These are phyloP conservation scores for Saccharomycopsis selenospora DNA, from an alignment of 805 yeast species.

Conservation along the genomic window DNA sequence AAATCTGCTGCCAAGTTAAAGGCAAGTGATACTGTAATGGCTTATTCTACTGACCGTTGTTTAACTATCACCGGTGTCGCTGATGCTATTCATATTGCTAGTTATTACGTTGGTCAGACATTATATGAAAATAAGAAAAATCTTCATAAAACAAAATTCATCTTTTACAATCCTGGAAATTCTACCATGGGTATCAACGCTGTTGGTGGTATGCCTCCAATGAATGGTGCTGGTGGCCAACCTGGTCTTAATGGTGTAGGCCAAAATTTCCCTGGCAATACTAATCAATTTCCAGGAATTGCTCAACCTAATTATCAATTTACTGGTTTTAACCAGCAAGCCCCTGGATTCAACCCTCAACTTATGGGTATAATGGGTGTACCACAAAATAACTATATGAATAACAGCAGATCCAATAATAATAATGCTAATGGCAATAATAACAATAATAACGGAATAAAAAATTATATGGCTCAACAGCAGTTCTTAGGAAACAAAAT, in stretches of 20 bases:
- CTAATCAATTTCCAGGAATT: constrained; percentile 19
- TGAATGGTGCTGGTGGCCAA: constrained; percentile 3
- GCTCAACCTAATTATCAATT: constrained; percentile 15
- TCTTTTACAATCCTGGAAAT: constrained; percentile 48
- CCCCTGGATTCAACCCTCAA: constrained; percentile 11
- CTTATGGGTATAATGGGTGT: constrained; percentile 19
- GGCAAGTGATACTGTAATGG: constrained; percentile 66
- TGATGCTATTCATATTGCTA: constrained; percentile 81
- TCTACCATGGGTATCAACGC: constrained; percentile 20
- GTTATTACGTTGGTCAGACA: constrained; percentile 65
- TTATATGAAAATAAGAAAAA: constrained; percentile 51
- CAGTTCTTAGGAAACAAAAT: constrained; percentile 13
- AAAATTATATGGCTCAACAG: constrained; percentile 9
- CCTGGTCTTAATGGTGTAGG: not conserved
- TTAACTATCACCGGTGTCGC: constrained; percentile 70
- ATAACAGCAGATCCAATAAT: not conserved
- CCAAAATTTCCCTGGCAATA: constrained; percentile 14
- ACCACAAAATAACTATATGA: constrained; percentile 5
- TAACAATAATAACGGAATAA: constrained; percentile 4
- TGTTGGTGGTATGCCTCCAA: not conserved
- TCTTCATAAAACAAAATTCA: constrained; percentile 45
- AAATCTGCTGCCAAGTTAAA: constrained; percentile 68
- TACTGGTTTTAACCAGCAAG: constrained; percentile 5
- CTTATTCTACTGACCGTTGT: constrained; percentile 71
- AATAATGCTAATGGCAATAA: not conserved